Conservation (phyloP, 164 flowering plant genomes). For the Kalanchoe fedtschenkoi region DNA sequence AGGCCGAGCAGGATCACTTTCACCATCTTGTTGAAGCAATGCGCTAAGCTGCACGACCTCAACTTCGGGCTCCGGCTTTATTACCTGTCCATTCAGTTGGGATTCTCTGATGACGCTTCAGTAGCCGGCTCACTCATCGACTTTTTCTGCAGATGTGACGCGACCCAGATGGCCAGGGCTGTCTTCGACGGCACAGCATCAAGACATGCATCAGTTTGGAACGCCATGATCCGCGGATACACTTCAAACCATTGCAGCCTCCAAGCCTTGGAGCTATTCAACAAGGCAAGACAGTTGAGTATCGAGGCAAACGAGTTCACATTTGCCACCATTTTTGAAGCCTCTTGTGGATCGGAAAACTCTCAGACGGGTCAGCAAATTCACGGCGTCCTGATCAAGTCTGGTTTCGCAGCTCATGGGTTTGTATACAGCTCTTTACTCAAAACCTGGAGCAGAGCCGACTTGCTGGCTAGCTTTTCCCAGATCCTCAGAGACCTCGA, state of each 20-base stretch:
- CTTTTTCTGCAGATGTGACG: slow-evolving; percentile 35
- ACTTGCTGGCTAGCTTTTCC: slow-evolving; percentile 17
- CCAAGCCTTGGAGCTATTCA: slow-evolving; percentile 25
- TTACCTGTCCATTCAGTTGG: slow-evolving; percentile 25
- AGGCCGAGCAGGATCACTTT: slow-evolving; percentile 38
- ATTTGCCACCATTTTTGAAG: slow-evolving; percentile 23
- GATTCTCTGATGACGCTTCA: slow-evolving; percentile 14
- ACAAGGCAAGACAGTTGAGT: slow-evolving; percentile 18
- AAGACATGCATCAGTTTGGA: slow-evolving; percentile 22
- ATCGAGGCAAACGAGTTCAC: slow-evolving; percentile 25
- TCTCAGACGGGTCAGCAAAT: slow-evolving; percentile 20
- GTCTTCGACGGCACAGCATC: slow-evolving; percentile 17
- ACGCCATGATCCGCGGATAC: slow-evolving; percentile 41
- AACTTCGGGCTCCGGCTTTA: slow-evolving; percentile 35
- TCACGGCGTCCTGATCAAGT: slow-evolving; percentile 29
- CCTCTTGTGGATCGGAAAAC: slow-evolving; percentile 21
- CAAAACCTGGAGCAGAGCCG: slow-evolving; percentile 24
- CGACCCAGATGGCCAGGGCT: slow-evolving; percentile 17
- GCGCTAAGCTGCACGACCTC: slow-evolving; percentile 23
- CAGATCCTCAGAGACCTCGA: slow-evolving; percentile 19
- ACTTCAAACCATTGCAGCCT: slow-evolving; percentile 14
- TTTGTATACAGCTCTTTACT: slow-evolving; percentile 32
- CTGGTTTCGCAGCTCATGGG: slow-evolving; percentile 23
- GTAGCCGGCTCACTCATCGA: slow-evolving; percentile 26
- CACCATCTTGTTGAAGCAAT: slow-evolving; percentile 33